These are phyloP conservation scores for Acanthamoeba quina DNA, from an alignment of 208 protist species.

Conservation along the genomic window DNA sequence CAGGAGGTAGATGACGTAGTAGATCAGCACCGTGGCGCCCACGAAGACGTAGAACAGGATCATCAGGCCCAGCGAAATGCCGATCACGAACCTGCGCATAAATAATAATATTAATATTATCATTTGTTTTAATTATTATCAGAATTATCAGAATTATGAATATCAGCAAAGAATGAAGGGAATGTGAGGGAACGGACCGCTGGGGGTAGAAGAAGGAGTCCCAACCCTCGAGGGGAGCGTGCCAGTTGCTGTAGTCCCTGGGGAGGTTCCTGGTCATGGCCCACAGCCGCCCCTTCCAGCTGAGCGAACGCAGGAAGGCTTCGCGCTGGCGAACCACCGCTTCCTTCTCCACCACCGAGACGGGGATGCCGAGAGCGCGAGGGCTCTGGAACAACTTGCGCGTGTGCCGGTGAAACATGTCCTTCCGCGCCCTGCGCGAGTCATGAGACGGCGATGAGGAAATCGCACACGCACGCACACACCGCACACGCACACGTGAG, in stretches of 20 bases:
- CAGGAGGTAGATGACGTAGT: conserved; percentile 98
- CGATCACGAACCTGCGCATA: background rate
- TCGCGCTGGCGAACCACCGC: background rate
- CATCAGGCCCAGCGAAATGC: conserved; percentile 18
- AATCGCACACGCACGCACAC: background rate
- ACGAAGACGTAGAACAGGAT: conserved; percentile 60
- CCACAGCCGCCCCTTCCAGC: background rate
- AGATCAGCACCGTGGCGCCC: conserved; percentile 42
- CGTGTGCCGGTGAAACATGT: conserved; percentile 33
- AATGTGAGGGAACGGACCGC: background rate
- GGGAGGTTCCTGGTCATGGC: background rate
- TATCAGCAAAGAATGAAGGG: conserved; percentile 86
- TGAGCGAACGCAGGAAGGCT: background rate
- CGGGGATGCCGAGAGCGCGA: conserved; percentile 97
- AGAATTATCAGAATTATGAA: conserved; percentile 97
- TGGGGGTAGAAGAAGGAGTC: conserved; percentile 43
- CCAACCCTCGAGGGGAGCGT: conserved; percentile 14
- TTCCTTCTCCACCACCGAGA: conserved; percentile 90
- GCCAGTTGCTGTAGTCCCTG: conserved; percentile 95
- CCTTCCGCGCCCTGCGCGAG: background rate
- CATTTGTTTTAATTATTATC: background rate
- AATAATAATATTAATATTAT: background rate
- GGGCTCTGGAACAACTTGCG: conserved; percentile 24
- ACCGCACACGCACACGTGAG: background rate
- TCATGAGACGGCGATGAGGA: background rate